Conservation (phyloP, 257 asterid genomes). For the Nicotiana obtusifolia region DNA sequence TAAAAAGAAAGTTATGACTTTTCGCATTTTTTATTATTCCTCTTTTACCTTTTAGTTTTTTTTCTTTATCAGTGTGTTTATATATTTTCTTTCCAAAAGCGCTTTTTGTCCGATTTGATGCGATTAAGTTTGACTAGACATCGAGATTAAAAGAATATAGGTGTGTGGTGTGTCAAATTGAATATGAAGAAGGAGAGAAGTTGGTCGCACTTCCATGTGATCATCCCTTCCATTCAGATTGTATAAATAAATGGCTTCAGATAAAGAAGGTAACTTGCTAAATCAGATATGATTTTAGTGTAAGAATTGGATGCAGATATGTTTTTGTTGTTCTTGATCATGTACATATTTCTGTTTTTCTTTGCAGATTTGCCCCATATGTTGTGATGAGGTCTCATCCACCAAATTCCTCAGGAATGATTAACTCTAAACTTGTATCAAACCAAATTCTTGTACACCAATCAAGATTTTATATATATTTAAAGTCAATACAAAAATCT, state of each 20-base stretch:
- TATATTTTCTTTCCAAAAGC: too few species aligned
- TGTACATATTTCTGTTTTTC: neutral
- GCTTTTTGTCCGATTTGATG: too few species aligned
- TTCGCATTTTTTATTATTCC: too few species aligned
- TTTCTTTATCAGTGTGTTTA: too few species aligned
- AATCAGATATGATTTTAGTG: neutral
- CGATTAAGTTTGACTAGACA: too few species aligned
- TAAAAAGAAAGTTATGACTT: too few species aligned
- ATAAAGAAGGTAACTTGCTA: slow-evolving; percentile 45
- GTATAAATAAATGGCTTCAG: slow-evolving; percentile 53
- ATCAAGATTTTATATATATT: too few species aligned
- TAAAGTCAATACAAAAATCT: too few species aligned
- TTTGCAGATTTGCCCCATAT: slow-evolving; percentile 52
- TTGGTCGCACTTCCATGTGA: slow-evolving; percentile 41
- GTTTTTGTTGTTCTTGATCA: neutral
- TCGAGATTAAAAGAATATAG: slow-evolving; percentile 12
- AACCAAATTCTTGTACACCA: neutral
- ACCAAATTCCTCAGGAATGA: slow-evolving; percentile 11
- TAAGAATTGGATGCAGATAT: too few species aligned
- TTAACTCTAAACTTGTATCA: slow-evolving; percentile 5
- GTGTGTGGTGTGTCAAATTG: slow-evolving; percentile 67
- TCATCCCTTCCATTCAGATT: slow-evolving; percentile 46
- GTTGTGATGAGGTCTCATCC: slow-evolving; percentile 42
- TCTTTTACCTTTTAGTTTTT: too few species aligned
- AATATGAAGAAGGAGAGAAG: slow-evolving; percentile 50